A percentile compares a stretch with the other conserved stretches of the same genome.
Conservation (phyloP, 495 filamentous ascomycete genomes). For the Penicillium chermesinum region DNA sequence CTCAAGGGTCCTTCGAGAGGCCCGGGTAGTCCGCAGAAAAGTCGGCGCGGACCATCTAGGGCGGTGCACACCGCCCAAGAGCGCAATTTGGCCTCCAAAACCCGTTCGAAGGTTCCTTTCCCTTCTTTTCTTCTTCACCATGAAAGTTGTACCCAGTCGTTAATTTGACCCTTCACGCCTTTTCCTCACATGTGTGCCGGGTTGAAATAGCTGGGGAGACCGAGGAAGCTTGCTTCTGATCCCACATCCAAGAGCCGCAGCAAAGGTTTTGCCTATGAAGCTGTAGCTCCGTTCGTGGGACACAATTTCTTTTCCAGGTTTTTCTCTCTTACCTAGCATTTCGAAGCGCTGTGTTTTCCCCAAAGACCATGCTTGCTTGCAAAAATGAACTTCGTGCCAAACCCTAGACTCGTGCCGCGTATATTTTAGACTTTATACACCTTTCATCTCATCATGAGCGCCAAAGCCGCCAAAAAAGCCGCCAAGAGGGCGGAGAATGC, state of each 20-base stretch:
- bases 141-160: conserved; percentile 62
- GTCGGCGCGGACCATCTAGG: conserved; percentile 26
- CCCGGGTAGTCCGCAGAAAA: conserved; percentile 27
- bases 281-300: conserved; percentile 47
- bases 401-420: conserved; percentile 15
- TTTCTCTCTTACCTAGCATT: conserved; percentile 5
- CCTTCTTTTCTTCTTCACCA: conserved; percentile 27
- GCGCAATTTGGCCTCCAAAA: conserved; percentile 26
- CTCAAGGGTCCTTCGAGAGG: not conserved
- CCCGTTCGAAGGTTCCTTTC: conserved; percentile 7
- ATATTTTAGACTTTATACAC: conserved; percentile 13
- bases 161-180: conserved; percentile 60
- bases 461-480: conserved; percentile 15
- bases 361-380: not conserved
- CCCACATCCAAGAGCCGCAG: conserved; percentile 61
- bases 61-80: conserved; percentile 15
- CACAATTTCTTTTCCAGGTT: conserved; percentile 22
- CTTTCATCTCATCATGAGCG: conserved; percentile 14
- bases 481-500: not conserved
- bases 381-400: conserved; percentile 11
- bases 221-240: conserved; percentile 38
- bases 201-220: conserved; percentile 72
- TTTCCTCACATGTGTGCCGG: conserved; percentile 41
- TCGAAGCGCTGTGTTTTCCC: not conserved
- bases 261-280: conserved; percentile 43